These are phyloP conservation scores for Penstemon barbatus DNA, from an alignment of 257 asterid species.

Conservation along the genomic window DNA sequence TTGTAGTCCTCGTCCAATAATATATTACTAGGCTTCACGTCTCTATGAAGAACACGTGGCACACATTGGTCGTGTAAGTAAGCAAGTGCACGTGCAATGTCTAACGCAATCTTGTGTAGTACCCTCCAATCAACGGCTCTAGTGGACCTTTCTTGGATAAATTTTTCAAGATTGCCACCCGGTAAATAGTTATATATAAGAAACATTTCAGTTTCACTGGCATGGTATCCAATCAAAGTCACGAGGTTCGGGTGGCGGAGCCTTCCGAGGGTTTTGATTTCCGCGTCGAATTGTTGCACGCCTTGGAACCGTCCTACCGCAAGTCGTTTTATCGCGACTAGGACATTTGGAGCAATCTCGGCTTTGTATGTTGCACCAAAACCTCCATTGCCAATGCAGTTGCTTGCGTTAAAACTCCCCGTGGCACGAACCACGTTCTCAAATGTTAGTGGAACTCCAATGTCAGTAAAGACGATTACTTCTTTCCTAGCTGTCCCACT, in stretches of 20 bases:
- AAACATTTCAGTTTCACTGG: conserved; percentile 87
- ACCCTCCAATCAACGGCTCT: conserved; percentile 86
- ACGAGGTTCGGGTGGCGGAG: conserved; percentile 83
- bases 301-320: conserved; percentile 83
- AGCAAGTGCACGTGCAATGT: conserved; percentile 80
- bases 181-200: conserved; percentile 77
- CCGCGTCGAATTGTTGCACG: conserved; percentile 80
- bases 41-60: conserved; percentile 92
- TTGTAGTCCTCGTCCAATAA: conserved; percentile 76
- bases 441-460: conserved; percentile 70
- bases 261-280: conserved; percentile 76
- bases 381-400: conserved; percentile 95
- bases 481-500: conserved; percentile 77
- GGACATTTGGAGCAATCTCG: conserved; percentile 80
- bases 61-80: conserved; percentile 89
- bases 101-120: conserved; percentile 85
- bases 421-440: conserved; percentile 84
- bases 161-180: conserved; percentile 82
- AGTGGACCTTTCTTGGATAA: conserved; percentile 71
- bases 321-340: conserved; percentile 81
- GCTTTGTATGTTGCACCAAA: conserved; percentile 97
- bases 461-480: conserved; percentile 70
- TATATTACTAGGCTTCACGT: conserved; percentile 93
- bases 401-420: conserved; percentile 75
- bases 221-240: conserved; percentile 88